Evolutionary conservation across 257 asterid genomes (phyloP).

Genomic region (Salvia splendens): DNA sequence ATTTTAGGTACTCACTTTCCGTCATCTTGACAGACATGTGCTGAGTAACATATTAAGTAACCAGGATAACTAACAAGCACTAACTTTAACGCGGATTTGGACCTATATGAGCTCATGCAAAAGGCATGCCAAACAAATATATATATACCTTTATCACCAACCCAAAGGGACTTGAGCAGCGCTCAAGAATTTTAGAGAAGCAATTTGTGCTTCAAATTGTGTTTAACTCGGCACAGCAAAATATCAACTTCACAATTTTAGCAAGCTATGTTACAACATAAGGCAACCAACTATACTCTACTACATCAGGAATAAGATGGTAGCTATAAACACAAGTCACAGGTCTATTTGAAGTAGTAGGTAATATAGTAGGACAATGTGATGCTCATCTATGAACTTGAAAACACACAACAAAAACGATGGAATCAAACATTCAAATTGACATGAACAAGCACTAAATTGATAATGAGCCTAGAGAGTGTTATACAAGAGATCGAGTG

Average conservation of each 20-base stretch:
- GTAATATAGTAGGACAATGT: not conserved
- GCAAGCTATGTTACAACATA: not conserved
- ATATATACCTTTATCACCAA: not conserved
- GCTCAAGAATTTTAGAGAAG: not conserved
- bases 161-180: not conserved
- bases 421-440: slow-evolving; percentile 24
- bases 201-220: not conserved
- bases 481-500: slow-evolving; percentile 33
- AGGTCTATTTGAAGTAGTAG: not conserved
- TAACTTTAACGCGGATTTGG: not conserved
- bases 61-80: slow-evolving; percentile 18
- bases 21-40: not conserved
- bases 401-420: not conserved
- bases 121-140: not conserved
- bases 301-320: not conserved
- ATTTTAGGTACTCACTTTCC: not conserved
- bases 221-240: not conserved
- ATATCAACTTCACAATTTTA: slow-evolving; percentile 1
- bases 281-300: not conserved
- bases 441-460: slow-evolving; percentile 41
- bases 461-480: slow-evolving; percentile 27
- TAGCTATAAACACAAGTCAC: not conserved
- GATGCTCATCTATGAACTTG: not conserved
- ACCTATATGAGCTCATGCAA: not conserved
- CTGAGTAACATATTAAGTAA: not conserved